Percentiles rank a stretch among this genome's conserved stretches.
These are phyloP conservation scores for Hanseniaspora uvarum DNA, from an alignment of 1,139 yeast species.

Conservation along the genomic window DNA sequence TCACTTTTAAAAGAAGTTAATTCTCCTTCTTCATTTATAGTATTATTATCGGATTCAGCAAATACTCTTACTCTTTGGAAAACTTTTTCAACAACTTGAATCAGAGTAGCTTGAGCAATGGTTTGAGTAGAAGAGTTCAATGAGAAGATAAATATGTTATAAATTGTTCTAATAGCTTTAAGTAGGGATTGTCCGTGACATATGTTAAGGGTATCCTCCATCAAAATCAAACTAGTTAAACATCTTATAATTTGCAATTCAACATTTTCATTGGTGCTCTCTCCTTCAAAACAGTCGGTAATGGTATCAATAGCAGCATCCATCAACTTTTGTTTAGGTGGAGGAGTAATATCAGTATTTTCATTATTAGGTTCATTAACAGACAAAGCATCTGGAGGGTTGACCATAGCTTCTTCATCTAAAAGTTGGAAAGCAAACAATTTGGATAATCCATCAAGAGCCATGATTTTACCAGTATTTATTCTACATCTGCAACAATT, in stretches of 20 bases:
- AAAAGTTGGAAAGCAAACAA: conserved; percentile 54
- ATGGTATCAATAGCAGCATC: conserved; percentile 82
- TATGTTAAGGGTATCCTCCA: conserved; percentile 51
- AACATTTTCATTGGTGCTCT: conserved; percentile 76
- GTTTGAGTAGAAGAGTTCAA: conserved; percentile 76
- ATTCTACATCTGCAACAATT: conserved; percentile 47
- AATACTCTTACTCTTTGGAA: conserved; percentile 54
- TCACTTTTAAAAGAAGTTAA: neutral
- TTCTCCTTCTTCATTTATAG: conserved; percentile 1
- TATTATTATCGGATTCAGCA: conserved; percentile 7
- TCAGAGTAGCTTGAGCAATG: conserved; percentile 87
- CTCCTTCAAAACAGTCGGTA: conserved; percentile 79
- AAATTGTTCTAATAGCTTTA: conserved; percentile 85
- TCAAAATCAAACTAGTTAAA: conserved; percentile 73
- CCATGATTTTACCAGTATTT: conserved; percentile 43
- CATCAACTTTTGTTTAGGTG: conserved; percentile 50
- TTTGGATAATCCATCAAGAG: conserved; percentile 58
- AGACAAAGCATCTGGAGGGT: conserved; percentile 33
- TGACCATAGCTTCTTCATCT: conserved; percentile 40
- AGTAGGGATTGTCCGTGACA: conserved; percentile 85
- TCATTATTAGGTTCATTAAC: conserved; percentile 22
- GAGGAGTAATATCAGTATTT: conserved; percentile 37
- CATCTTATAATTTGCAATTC: conserved; percentile 92
- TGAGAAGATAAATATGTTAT: conserved; percentile 81
- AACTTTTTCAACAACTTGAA: conserved; percentile 78